Evolutionary conservation across 1,284 basidiomycete genomes (phyloP), one percentile per base, ranked within the genome.

Genomic region (Austroboletus niveus): DNA sequence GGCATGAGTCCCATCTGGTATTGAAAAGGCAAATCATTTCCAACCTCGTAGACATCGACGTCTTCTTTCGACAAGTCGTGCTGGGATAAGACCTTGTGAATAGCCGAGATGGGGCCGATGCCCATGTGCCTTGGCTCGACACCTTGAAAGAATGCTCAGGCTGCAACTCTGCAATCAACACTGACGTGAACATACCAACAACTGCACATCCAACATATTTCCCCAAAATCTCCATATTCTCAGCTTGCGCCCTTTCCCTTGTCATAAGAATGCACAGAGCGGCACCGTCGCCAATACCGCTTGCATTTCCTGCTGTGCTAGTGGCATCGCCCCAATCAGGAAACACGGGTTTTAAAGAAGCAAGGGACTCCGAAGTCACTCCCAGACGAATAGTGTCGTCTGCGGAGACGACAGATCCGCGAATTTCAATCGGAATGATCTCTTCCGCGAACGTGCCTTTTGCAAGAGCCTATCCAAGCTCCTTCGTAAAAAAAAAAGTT

Each of bases 201-300:
- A 94, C 84, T 12, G 87, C 76, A 54, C 82, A 86, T 43, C 84
- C 82, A 49, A 93, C 84, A 75, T 87, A 98, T 75, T 98, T 98
- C 49, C 84, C 96, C 35, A 98, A 59, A 60, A 99, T 85, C 30
- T 90, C 82, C 75, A 96, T 82, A 31, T 89, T 92, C 58, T 94
- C 86, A 67, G 83, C 82, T 72, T 91, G 82, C 17, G 96, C 96
- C 43, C 84, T 81, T 52, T 81, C 84, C 49, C 96, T 82, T 40
- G 92, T 88, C 8, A 92, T 93, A 57, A 99, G 75, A 46, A 99
- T 80, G 54, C 92, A 91, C 17, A 96, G 74, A 8, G 93, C 96
- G 31, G 94, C 96, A 49, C 96, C 96, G 69, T 99, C 96, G 10
- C 94, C 94, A 31, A 98, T 82, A 52, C 95, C 94, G 57, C 92